phyloP scores from a whole-genome alignment of 257 asterid species.

The Primulina eburnea region DNA sequence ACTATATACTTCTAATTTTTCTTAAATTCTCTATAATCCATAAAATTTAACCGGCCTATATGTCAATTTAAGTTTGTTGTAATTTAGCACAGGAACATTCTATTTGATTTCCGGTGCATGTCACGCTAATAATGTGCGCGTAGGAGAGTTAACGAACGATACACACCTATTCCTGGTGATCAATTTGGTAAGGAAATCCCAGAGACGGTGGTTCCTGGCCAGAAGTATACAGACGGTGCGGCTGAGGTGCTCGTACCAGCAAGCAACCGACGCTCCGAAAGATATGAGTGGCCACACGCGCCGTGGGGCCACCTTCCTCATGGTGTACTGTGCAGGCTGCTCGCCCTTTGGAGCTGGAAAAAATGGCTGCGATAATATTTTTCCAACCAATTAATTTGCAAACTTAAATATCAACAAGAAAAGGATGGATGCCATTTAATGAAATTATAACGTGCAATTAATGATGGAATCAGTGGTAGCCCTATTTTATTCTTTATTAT shows the following conservation, averaged over 20 bases:
- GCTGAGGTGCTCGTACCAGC: conserved; percentile 94
- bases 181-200: conserved; percentile 84
- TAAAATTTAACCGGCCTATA: no score
- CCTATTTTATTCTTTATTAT: no score
- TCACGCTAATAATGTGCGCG: background rate
- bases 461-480: background rate
- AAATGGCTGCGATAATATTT: conserved; percentile 62
- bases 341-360: conserved; percentile 87
- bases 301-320: conserved; percentile 87
- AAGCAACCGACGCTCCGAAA: conserved; percentile 78
- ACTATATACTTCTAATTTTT: no score
- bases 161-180: conserved; percentile 75
- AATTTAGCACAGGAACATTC: no score
- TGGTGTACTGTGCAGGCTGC: conserved; percentile 66
- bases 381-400: no score
- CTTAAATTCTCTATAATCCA: no score
- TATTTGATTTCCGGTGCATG: no score
- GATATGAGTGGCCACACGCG: conserved; percentile 81
- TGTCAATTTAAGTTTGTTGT: no score
- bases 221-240: conserved; percentile 75
- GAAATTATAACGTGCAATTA: background rate
- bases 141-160: background rate
- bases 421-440: background rate
- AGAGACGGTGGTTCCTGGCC: conserved; percentile 79
- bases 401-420: background rate